These are phyloP conservation scores for Chrysochromulina parva DNA, from an alignment of 78 protist species.

Conservation along the genomic window DNA sequence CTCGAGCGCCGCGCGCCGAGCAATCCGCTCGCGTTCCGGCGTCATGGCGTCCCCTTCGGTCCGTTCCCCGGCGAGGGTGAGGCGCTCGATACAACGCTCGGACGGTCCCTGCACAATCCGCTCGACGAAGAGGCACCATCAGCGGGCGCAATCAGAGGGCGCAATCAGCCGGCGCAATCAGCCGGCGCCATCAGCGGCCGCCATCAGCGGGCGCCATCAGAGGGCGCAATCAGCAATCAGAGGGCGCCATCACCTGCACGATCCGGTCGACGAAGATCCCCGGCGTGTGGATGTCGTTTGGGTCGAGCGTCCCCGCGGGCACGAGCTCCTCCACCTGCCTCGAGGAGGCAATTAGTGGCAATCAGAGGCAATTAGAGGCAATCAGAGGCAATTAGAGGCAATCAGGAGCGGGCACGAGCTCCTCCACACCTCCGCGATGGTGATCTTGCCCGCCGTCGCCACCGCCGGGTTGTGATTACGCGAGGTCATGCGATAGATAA, in stretches of 20 bases:
- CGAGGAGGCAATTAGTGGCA: too few relatives aligned
- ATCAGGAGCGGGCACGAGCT: not conserved
- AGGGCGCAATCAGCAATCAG: too few relatives aligned
- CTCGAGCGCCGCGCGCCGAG: constrained; percentile 90
- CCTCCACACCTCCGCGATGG: constrained; percentile 81
- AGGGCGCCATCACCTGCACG: constrained; percentile 58
- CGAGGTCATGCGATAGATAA: constrained; percentile 82
- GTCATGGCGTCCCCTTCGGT: too few relatives aligned
- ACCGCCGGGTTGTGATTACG: constrained; percentile 86
- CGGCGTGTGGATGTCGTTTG: constrained; percentile 86
- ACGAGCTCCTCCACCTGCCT: constrained; percentile 72
- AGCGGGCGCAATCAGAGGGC: too few relatives aligned
- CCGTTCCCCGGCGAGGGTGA: constrained; percentile 17
- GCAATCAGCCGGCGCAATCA: too few relatives aligned
- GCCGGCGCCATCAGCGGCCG: too few relatives aligned
- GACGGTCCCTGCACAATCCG: constrained; percentile 67
- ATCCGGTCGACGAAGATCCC: constrained; percentile 85
- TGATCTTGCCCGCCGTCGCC: constrained; percentile 83
- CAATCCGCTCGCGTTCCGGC: constrained; percentile 76
- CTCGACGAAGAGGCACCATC: constrained; percentile 85
- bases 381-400: too few relatives aligned
- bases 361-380: too few relatives aligned
- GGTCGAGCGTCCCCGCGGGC: constrained; percentile 74
- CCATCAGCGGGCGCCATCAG: too few relatives aligned
- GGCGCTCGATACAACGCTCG: constrained; percentile 74